A percentile compares a stretch with the other conserved stretches of the same genome.
Conservation (phyloP, 2,329 filamentous ascomycete genomes). For the Pseudocercospora ulei region DNA sequence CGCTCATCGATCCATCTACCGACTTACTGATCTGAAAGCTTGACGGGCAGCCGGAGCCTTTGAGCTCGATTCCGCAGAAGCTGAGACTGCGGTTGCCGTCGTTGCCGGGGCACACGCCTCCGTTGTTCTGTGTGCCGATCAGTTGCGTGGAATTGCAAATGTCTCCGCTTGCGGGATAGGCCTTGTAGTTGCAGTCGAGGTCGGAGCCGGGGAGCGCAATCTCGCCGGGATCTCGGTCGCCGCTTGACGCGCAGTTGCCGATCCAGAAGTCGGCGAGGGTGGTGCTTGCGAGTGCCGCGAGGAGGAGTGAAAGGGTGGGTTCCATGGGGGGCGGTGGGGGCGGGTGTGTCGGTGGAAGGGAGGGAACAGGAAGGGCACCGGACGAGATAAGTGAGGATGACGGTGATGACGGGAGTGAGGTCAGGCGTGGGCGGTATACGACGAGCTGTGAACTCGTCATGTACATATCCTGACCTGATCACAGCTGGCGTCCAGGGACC, state of each 20-base stretch:
- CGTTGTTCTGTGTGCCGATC: slow-evolving; percentile 13
- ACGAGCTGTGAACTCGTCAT: too few species aligned
- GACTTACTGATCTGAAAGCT: slow-evolving; percentile 10
- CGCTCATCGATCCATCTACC: too few species aligned
- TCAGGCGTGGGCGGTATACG: not conserved
- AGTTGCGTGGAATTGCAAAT: slow-evolving; percentile 8
- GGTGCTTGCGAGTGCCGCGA: not conserved
- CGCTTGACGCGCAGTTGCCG: slow-evolving; percentile 13
- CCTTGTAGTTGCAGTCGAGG: slow-evolving; percentile 16
- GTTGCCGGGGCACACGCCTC: slow-evolving; percentile 15
- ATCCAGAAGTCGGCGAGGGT: slow-evolving; percentile 15
- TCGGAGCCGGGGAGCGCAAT: slow-evolving; percentile 11
- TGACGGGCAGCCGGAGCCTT: slow-evolving; percentile 9
- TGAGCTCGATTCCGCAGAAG: slow-evolving; percentile 10
- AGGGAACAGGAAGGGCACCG: not conserved
- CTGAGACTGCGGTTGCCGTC: slow-evolving; percentile 11
- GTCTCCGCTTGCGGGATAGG: slow-evolving; percentile 4
- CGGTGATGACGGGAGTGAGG: too few species aligned
- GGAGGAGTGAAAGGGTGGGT: not conserved
- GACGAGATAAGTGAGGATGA: too few species aligned
- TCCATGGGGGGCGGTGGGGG: not conserved
- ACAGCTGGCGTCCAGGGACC: too few species aligned
- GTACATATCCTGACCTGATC: too few species aligned
- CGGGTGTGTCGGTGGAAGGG: too few species aligned
- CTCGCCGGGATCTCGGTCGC: not conserved